Conservation (phyloP, 441 rosid species). For the Corymbia calophylla region DNA sequence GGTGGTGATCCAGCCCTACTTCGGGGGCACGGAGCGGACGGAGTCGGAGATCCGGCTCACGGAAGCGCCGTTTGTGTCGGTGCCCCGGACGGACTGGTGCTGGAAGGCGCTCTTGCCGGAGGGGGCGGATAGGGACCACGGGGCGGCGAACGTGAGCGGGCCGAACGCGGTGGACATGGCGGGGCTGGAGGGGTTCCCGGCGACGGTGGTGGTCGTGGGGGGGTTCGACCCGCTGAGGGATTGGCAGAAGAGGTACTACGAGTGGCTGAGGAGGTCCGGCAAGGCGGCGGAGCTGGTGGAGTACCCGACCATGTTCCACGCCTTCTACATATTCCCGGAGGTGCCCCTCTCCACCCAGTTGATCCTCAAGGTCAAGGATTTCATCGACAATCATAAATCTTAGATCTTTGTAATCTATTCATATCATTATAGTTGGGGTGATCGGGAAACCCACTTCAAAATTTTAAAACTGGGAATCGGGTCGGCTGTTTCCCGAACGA, state of each 20-base stretch:
- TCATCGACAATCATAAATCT: slow-evolving; percentile 4
- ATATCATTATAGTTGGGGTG: neutral
- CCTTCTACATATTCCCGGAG: slow-evolving; percentile 66
- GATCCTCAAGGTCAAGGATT: slow-evolving; percentile 38
- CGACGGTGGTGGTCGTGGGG: slow-evolving; percentile 39
- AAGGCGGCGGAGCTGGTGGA: slow-evolving; percentile 45
- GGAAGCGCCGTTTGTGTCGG: slow-evolving; percentile 23
- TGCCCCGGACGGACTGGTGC: slow-evolving; percentile 40
- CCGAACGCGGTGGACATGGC: slow-evolving; percentile 42
- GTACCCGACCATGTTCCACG: slow-evolving; percentile 61
- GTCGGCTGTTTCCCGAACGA: neutral
- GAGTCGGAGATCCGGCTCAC: slow-evolving; percentile 40
- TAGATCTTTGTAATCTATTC: neutral
- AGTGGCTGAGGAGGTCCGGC: slow-evolving; percentile 58
- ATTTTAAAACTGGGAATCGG: neutral
- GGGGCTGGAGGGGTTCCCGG: slow-evolving; percentile 38
- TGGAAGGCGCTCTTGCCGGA: slow-evolving; percentile 56
- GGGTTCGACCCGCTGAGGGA: slow-evolving; percentile 73
- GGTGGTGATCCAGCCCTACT: slow-evolving; percentile 61
- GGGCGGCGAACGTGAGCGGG: slow-evolving; percentile 47
- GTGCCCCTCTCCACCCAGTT: slow-evolving; percentile 32
- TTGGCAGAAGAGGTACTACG: slow-evolving; percentile 61
- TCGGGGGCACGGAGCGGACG: slow-evolving; percentile 74
- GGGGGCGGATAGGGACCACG: slow-evolving; percentile 53
- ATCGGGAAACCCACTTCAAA: too few species aligned